Evolutionary conservation across 2,329 filamentous ascomycete species (phyloP), one percentile per base, ranked within the genome.

Genomic region (Cladosporium austrohemisphaericum): DNA sequence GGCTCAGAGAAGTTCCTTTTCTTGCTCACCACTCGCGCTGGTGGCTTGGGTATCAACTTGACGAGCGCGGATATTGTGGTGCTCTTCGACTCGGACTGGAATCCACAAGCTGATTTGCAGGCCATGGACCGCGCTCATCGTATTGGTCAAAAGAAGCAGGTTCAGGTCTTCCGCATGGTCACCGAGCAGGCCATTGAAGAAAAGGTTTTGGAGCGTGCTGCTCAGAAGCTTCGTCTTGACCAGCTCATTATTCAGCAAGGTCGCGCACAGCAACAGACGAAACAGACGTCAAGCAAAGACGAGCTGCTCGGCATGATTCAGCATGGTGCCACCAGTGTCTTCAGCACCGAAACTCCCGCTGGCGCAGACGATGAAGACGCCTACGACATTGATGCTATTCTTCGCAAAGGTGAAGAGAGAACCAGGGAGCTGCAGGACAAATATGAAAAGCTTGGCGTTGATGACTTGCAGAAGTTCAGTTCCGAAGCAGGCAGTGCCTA

Each of bases 51-150:
- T 62, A 98, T 98, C 76, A 98, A 98, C 66, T 74, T 98, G 65
- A 98, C 93, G 1, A 85, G 80, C 53, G 93, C 93, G 49, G 93
- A 98, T 61, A 95, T 97, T 63, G 93, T 98, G 51, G 81, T 98
- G 23, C 80, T 98, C 5, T 98, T 93, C 64, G 93, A 98, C 68
- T 96, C 91, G 61, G 93, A 98, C 66, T 98, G 93, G 93, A 97
- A 96, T 63, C 93, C 93, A 8, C 93, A 98, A 70, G 93, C 93
- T 14, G 93, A 98, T 81, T 73, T 98, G 52, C 93, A 98, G 69
- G 93, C 93, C 50, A 98, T 98, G 93, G 93, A 98, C 64, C 88
- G 93, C 65, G 93, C 93, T 44, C 93, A 98, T 73, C 89, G 93
- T 72, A 98, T 98, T 60, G 93, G 93, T 31, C 93, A 98, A 72